These are phyloP conservation scores for Yamadazyma atmosphaerica DNA, from an alignment of 1,139 yeast species.

Conservation along the genomic window DNA sequence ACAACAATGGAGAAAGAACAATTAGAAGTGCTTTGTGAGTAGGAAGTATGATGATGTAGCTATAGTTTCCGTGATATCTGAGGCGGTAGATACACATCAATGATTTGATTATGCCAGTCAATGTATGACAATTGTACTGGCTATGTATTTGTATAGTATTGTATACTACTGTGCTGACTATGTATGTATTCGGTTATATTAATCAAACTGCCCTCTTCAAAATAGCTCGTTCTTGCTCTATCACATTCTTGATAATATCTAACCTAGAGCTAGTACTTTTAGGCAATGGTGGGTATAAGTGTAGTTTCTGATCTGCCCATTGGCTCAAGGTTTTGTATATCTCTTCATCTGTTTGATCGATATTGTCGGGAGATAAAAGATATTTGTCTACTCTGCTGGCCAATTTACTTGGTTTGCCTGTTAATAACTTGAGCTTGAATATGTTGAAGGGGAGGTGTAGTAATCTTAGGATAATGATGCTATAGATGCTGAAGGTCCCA, in stretches of 20 bases:
- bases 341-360: constrained; percentile 13
- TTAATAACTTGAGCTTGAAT: constrained; percentile 19
- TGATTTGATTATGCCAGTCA: too few species aligned
- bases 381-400: constrained; percentile 16
- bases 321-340: constrained; percentile 15
- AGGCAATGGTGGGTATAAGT: constrained; percentile 13
- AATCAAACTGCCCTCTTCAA: constrained; percentile 11
- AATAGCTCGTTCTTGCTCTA: constrained; percentile 20
- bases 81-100: too few species aligned
- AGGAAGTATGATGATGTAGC: too few species aligned
- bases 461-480: constrained; percentile 26
- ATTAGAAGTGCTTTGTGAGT: too few species aligned
- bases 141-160: too few species aligned
- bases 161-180: too few species aligned
- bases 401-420: constrained; percentile 12
- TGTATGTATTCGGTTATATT: too few species aligned
- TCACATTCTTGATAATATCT: constrained; percentile 13
- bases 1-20: too few species aligned
- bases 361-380: constrained; percentile 13
- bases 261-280: constrained; percentile 7
- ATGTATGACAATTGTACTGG: too few species aligned
- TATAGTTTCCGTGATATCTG: too few species aligned
- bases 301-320: constrained; percentile 25
- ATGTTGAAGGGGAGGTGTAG: constrained; percentile 25
- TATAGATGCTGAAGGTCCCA: constrained; percentile 27